Percentiles rank a stretch among this genome's conserved stretches.
Evolutionary conservation across 257 asterid species (phyloP).

Genomic region (Anisodus acutangulus): DNA sequence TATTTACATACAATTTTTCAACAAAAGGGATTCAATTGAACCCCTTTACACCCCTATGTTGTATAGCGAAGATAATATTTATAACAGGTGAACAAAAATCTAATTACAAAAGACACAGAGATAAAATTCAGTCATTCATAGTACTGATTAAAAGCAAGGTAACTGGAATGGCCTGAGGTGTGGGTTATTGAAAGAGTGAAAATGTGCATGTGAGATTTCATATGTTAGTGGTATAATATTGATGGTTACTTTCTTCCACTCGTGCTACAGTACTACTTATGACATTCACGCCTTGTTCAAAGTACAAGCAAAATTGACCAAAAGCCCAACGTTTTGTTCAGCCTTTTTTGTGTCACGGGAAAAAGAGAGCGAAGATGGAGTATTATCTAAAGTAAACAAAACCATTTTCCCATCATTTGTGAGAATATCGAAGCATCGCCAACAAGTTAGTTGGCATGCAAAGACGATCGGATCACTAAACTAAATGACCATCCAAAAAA

Average conservation of each 20-base stretch:
- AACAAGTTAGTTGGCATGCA: slow-evolving; percentile 18
- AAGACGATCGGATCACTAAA: slow-evolving; percentile 3
- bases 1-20: no score
- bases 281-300: slow-evolving; percentile 24
- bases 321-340: slow-evolving; percentile 18
- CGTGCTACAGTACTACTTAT: slow-evolving; percentile 10
- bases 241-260: slow-evolving; percentile 12
- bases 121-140: background rate
- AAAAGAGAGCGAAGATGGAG: background rate
- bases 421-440: background rate
- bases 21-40: no score
- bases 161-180: background rate
- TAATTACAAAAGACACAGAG: background rate
- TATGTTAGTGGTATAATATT: slow-evolving; percentile 13
- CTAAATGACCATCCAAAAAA: background rate
- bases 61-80: background rate
- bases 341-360: slow-evolving; percentile 6
- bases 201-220: slow-evolving; percentile 24
- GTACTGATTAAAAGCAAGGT: slow-evolving; percentile 7
- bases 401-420: background rate
- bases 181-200: slow-evolving; percentile 18
- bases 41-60: no score
- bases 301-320: slow-evolving; percentile 24
- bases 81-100: background rate
- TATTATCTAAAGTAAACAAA: background rate